Evolutionary conservation across 371 early-diverging fungal genomes (phyloP).

Genomic region (Haplosporangium sp.): DNA sequence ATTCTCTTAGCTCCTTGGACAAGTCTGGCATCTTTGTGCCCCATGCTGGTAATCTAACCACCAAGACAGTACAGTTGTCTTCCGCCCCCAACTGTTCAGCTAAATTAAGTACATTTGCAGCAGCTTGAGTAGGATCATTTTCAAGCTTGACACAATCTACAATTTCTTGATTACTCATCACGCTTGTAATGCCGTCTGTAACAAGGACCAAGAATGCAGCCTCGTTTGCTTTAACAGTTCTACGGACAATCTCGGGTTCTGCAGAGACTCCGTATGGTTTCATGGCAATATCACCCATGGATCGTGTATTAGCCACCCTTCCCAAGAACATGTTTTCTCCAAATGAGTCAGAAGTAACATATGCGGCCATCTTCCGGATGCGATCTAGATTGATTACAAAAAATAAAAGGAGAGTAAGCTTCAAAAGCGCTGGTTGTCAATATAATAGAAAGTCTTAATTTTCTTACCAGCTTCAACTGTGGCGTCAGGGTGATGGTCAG

Average conservation of each 20-base stretch:
- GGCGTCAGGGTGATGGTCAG: slow-evolving; percentile 76
- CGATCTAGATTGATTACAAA: slow-evolving; percentile 53
- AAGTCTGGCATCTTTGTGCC: slow-evolving; percentile 76
- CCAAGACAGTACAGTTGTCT: slow-evolving; percentile 81
- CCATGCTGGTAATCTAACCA: slow-evolving; percentile 85
- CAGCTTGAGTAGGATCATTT: slow-evolving; percentile 67
- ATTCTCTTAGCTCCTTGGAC: slow-evolving; percentile 73
- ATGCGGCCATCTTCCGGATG: slow-evolving; percentile 71
- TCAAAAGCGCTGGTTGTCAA: neutral
- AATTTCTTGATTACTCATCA: slow-evolving; percentile 84
- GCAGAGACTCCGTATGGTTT: slow-evolving; percentile 82
- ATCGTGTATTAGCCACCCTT: slow-evolving; percentile 76
- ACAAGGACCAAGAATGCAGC: slow-evolving; percentile 72
- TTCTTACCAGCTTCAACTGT: slow-evolving; percentile 58
- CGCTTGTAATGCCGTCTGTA: slow-evolving; percentile 81
- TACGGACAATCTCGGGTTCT: slow-evolving; percentile 75
- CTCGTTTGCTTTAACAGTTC: slow-evolving; percentile 59
- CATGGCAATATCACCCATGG: slow-evolving; percentile 78
- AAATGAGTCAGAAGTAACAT: slow-evolving; percentile 79
- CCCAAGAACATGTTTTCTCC: slow-evolving; percentile 81
- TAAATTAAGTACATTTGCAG: slow-evolving; percentile 70
- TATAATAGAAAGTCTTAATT: neutral
- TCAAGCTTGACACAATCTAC: slow-evolving; percentile 74
- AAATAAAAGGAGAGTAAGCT: neutral
- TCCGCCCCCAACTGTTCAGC: slow-evolving; percentile 84